Evolutionary conservation across 768 basidiomycete species (phyloP).

Genomic region (Dentipellis sp.): DNA sequence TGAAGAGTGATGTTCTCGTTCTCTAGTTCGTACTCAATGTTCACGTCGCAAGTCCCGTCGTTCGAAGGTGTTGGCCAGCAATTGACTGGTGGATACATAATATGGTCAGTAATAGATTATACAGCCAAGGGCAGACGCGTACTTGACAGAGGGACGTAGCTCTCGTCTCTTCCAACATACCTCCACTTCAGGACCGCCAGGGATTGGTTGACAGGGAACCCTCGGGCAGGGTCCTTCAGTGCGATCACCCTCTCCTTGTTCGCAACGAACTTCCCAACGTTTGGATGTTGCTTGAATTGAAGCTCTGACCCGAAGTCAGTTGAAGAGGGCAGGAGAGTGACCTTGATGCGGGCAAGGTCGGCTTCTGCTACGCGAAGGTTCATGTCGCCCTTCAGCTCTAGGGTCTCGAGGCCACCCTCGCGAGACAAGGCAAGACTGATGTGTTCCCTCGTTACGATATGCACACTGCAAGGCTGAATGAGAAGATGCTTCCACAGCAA

Average conservation of each 20-base stretch:
- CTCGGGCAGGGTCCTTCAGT: constrained; percentile 72
- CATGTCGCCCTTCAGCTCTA: constrained; percentile 94
- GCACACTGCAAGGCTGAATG: constrained; percentile 45
- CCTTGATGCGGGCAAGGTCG: constrained; percentile 57
- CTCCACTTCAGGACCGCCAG: constrained; percentile 91
- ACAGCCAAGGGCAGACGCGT: constrained; percentile 22
- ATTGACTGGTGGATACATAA: constrained; percentile 51
- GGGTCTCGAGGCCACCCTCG: constrained; percentile 83
- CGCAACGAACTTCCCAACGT: constrained; percentile 79
- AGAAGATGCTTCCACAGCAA: neutral
- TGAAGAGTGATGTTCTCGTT: constrained; percentile 71
- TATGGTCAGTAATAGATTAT: neutral
- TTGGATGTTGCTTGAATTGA: constrained; percentile 96
- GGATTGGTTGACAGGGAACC: constrained; percentile 83
- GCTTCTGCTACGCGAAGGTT: constrained; percentile 81
- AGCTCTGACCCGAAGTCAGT: constrained; percentile 57
- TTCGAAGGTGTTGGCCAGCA: constrained; percentile 94
- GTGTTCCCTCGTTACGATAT: constrained; percentile 77
- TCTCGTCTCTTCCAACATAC: constrained; percentile 86
- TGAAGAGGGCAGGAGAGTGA: constrained; percentile 50
- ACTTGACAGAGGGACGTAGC: constrained; percentile 86
- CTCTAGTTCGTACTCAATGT: constrained; percentile 95
- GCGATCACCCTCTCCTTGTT: constrained; percentile 61
- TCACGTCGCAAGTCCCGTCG: constrained; percentile 89
- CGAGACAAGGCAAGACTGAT: constrained; percentile 75